These are phyloP conservation scores for Lycium barbarum DNA, from an alignment of 257 asterid genomes.

Conservation along the genomic window DNA sequence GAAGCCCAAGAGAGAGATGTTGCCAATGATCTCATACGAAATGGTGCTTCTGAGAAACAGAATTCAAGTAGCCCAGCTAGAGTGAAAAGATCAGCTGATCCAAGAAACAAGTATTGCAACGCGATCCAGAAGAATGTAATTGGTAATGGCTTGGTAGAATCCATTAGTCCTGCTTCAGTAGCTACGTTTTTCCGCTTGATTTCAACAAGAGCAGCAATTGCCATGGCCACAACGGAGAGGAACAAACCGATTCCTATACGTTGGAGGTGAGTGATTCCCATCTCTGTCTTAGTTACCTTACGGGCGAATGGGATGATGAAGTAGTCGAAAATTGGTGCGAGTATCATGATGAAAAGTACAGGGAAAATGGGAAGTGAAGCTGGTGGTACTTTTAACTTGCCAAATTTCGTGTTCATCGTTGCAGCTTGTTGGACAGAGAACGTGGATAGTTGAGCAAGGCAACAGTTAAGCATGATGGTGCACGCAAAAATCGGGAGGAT, in stretches of 20 bases:
- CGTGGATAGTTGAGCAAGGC: constrained; percentile 92
- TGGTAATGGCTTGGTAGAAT: constrained; percentile 61
- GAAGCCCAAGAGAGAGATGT: constrained; percentile 91
- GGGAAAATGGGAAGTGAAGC: constrained; percentile 94
- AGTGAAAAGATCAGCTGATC: constrained; percentile 94
- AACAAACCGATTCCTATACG: constrained; percentile 74
- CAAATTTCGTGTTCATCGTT: constrained; percentile 80
- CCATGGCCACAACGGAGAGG: constrained; percentile 64
- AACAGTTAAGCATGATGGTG: constrained; percentile 85
- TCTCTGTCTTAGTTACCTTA: constrained; percentile 60
- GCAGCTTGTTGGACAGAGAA: constrained; percentile 97
- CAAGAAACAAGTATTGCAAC: constrained; percentile 78
- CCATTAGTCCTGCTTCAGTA: constrained; percentile 35
- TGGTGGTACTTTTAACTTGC: constrained; percentile 74
- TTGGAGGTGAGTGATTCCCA: constrained; percentile 75
- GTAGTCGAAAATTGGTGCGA: constrained; percentile 81
- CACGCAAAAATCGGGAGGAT: constrained; percentile 83
- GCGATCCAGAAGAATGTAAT: constrained; percentile 87
- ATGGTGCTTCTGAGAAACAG: constrained; percentile 91
- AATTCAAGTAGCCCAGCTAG: constrained; percentile 87
- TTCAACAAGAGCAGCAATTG: constrained; percentile 71
- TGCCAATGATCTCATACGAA: constrained; percentile 83
- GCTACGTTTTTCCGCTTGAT: constrained; percentile 72
- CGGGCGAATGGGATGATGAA: constrained; percentile 74
- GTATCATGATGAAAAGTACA: constrained; percentile 74